These are phyloP conservation scores for Nicotiana knightiana DNA, from an alignment of 257 asterid genomes.

Conservation along the genomic window DNA sequence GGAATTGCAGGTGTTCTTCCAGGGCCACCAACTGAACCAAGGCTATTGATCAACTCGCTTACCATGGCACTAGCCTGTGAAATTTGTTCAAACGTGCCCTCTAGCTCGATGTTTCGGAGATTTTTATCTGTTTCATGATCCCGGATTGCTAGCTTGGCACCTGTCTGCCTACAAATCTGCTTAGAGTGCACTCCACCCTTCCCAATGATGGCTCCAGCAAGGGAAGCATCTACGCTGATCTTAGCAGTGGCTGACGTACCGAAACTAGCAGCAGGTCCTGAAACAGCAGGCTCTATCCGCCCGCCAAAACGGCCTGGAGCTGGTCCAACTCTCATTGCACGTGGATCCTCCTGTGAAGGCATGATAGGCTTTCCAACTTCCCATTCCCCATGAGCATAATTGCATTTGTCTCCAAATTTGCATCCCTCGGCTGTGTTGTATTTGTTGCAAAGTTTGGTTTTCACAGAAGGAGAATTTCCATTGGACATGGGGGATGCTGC, in stretches of 20 bases:
- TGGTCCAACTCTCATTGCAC: conserved; percentile 38
- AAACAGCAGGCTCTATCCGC: conserved; percentile 35
- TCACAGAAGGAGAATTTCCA: conserved; percentile 40
- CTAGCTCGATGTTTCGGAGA: conserved; percentile 77
- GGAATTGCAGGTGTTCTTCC: conserved; percentile 20
- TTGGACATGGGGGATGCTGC: conserved; percentile 37
- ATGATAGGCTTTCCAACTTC: conserved; percentile 59
- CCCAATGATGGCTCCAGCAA: conserved; percentile 86
- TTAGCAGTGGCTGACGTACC: conserved; percentile 81
- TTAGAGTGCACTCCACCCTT: conserved; percentile 88
- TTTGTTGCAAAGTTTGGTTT: conserved; percentile 74
- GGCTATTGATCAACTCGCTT: conserved; percentile 52
- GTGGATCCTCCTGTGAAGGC: conserved; percentile 56
- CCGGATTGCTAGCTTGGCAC: conserved; percentile 62
- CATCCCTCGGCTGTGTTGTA: conserved; percentile 80
- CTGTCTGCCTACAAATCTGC: conserved; percentile 83
- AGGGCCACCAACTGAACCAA: conserved; percentile 36
- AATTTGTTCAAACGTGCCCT: conserved; percentile 78
- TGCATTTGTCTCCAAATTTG: conserved; percentile 87
- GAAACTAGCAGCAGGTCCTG: conserved; percentile 57
- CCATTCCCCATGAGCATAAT: conserved; percentile 96
- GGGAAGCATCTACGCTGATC: conserved; percentile 76
- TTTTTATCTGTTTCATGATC: conserved; percentile 75
- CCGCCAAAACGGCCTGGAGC: conserved; percentile 40
- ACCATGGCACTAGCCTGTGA: conserved; percentile 78